Evolutionary conservation across 2,329 filamentous ascomycete genomes (phyloP).

Genomic region (Mycocentrospora acerina): DNA sequence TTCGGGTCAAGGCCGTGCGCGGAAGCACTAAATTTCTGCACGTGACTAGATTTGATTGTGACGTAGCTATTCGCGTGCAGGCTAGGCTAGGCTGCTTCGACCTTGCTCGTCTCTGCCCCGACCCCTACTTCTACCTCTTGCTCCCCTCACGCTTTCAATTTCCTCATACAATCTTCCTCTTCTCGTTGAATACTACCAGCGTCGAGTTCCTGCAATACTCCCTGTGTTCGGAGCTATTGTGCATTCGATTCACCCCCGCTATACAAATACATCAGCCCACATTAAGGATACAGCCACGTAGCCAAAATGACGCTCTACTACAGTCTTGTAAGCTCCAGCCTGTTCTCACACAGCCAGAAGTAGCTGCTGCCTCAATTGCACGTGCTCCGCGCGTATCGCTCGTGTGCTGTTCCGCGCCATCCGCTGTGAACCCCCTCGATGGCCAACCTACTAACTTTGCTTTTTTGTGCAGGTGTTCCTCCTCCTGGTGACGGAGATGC

Average conservation of each 20-base stretch:
- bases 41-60: too few species aligned
- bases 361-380: conserved; percentile 9
- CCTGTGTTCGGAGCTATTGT: background rate
- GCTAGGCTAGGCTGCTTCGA: conserved; percentile 25
- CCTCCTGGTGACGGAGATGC: conserved; percentile 81
- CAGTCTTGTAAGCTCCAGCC: conserved; percentile 57
- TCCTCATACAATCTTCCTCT: conserved; percentile 1
- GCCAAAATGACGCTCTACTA: conserved; percentile 69
- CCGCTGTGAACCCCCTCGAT: conserved; percentile 4
- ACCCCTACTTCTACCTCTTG: conserved; percentile 14
- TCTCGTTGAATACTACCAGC: background rate
- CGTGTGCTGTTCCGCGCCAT: conserved; percentile 5
- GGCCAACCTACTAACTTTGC: conserved; percentile 30
- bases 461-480: conserved; percentile 68
- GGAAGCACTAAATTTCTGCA: too few species aligned
- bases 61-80: conserved; percentile 30
- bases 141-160: conserved; percentile 4
- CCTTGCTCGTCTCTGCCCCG: conserved; percentile 13
- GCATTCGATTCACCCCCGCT: conserved; percentile 21
- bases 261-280: conserved; percentile 20
- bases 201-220: background rate
- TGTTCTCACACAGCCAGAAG: conserved; percentile 1
- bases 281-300: conserved; percentile 29
- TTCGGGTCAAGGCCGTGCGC: too few species aligned
- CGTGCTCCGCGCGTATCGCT: conserved; percentile 1